Base-by-base conservation (phyloP, 257 asterid species). In the Lycium barbarum region DNA sequence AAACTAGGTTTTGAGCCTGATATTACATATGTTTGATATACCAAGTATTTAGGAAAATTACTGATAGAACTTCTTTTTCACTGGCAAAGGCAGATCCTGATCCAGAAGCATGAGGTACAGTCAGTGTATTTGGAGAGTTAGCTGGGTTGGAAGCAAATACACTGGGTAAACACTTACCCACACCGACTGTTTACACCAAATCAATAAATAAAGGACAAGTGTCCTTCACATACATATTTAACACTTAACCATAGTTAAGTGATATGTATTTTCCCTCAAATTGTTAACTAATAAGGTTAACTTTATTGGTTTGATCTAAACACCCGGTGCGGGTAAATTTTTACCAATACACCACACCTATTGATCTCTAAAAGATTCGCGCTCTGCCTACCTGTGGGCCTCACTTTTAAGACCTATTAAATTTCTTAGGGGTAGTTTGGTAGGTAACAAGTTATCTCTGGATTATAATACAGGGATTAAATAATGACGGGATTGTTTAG, bases 171-270 rank as follows among this genome's bases (percentile, higher is more conserved):
- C 35, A 17, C 22, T 13, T 67, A 14, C 49, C 49, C 74, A 9
- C 74, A 67, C 49, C 13, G 22, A 67, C 49, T 67, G 49, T 67
- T 67, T 35, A 67, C 74, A 35, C 74, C 74, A 35, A 67, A 67
- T 22, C 74, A 67, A 67, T 35, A 67, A 67, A 67, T 67, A 12
- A 6, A 67, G 35, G 74, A 14, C 49, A 9, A 4, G 0, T 36
- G 74, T 35, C 74, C 35, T 35, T 67, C 49, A 67, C 74, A 13
- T 67, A 67, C 74, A 67, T 35, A 67, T 67, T 14, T 67, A 67
- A 14, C 74, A 67, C 74, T 67, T 14, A 67, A 67, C 12, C 49
- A 35, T 55, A n/a, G n/a, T n/a, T n/a, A n/a, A n/a, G n/a, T n/a
- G n/a, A n/a, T n/a, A n/a, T n/a, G n/a, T n/a, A n/a, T n/a, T n/a